Percentiles rank a stretch among this genome's conserved stretches.
Evolutionary conservation across 2,329 filamentous ascomycete species (phyloP).

Genomic region (Alternaria postmessia): DNA sequence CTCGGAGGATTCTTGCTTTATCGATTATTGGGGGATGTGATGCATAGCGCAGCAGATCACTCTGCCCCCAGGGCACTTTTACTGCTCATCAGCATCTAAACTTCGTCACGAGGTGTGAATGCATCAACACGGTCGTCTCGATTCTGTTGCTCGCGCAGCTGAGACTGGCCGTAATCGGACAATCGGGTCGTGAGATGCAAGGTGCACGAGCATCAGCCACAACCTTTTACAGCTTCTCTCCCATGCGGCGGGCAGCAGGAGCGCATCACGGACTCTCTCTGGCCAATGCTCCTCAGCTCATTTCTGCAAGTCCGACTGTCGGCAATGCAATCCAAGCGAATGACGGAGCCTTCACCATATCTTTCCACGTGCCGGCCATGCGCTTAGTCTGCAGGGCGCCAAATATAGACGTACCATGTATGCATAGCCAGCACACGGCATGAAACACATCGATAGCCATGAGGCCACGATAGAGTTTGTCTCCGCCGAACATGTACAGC

Average conservation of each 20-base stretch:
- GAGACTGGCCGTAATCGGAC: slow-evolving; percentile 2
- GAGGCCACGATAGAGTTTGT: slow-evolving; percentile 25
- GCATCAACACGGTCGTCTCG: background rate
- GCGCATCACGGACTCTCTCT: slow-evolving; percentile 17
- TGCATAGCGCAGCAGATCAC: slow-evolving; percentile 18
- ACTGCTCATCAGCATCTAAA: slow-evolving; percentile 20
- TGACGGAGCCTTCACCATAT: slow-evolving; percentile 19
- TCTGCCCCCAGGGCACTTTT: slow-evolving; percentile 8
- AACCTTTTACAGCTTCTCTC: background rate
- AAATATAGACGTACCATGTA: slow-evolving; percentile 25
- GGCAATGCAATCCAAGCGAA: slow-evolving; percentile 21
- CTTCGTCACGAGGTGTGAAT: slow-evolving; percentile 4
- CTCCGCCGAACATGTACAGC: background rate
- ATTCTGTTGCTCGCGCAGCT: background rate
- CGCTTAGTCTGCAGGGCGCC: slow-evolving; percentile 16
- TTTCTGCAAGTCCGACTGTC: slow-evolving; percentile 18
- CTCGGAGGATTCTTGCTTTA: slow-evolving; percentile 22
- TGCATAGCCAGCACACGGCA: slow-evolving; percentile 25
- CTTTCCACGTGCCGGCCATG: slow-evolving; percentile 30
- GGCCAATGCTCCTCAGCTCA: slow-evolving; percentile 16
- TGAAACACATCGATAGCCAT: slow-evolving; percentile 23
- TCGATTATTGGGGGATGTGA: slow-evolving; percentile 10
- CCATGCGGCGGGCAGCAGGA: slow-evolving; percentile 21
- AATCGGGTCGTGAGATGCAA: background rate
- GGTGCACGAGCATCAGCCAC: background rate